Evolutionary conservation across 306 rosid genomes (phyloP), one percentile per base, ranked within the genome.

Genomic region (Quercus engelmannii): DNA sequence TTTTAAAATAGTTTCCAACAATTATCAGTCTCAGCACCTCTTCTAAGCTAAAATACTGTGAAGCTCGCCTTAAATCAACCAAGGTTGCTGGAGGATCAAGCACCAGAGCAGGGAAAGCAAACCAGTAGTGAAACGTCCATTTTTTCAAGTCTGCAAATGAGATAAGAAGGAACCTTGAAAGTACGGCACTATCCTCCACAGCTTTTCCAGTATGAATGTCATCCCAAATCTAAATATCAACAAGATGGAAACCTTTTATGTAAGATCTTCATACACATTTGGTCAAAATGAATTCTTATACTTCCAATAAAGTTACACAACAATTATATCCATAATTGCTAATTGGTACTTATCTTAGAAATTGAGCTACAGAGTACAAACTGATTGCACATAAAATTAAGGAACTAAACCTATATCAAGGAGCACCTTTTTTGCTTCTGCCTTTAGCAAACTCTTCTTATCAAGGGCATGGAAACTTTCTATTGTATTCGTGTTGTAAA

Each of bases 71-170:
- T 84, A 95, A 74, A 86, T 86, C 81, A 69, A 86, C 85, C 85
- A 95, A 73, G 55, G 85, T 89, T 64, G 94, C 98, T 19, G 97
- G 98, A 71, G 98, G 98, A 82, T 95, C 88, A 84, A 92, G 93
- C 84, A 91, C 78, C 69, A 95, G 86, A 59, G 98, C 99, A 31
- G 99, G 99, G 83, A 92, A 95, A 61, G 96, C 98, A 84, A 92
- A 95, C 98, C 96, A 92, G 77, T 91, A 92, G 74, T 90, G 89
- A 73, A 95, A 95, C 67, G 82, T 91, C 99, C 99, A 95, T 64
- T 85, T 90, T 77, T 95, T 95, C 79, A 95, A 86, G 87, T 95
- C 99, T 0, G 97, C 98, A 79, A 95, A 95, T 79, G 98, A 95
- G 87, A 95, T 91, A 73, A 92, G 78, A 72, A 95, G 91, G 84